Evolutionary conservation across 352 stramenopile genomes (phyloP).

Genomic region (Pythium apleroticum): DNA sequence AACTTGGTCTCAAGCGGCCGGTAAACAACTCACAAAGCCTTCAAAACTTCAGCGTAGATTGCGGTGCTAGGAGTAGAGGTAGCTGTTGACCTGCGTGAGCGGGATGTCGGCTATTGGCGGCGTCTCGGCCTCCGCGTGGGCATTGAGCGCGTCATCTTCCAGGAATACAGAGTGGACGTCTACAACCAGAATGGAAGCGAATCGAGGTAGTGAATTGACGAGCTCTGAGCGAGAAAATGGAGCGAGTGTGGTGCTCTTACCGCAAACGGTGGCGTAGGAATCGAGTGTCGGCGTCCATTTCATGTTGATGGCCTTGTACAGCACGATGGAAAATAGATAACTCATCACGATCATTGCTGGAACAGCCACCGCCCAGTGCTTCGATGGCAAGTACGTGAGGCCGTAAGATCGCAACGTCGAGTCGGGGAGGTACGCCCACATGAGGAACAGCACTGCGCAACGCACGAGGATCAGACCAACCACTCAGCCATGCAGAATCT

Average conservation of each 20-base stretch:
- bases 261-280: slow-evolving; percentile 80
- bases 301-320: slow-evolving; percentile 87
- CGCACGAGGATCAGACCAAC: neutral
- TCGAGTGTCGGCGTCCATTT: slow-evolving; percentile 61
- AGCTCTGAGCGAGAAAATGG: no score
- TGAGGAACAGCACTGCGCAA: slow-evolving; percentile 71
- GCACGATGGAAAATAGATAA: slow-evolving; percentile 77
- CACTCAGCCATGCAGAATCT: neutral
- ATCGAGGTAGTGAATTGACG: no score
- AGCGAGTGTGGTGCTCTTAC: slow-evolving; percentile 26
- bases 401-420: slow-evolving; percentile 71
- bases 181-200: neutral
- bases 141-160: slow-evolving; percentile 34
- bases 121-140: slow-evolving; percentile 56
- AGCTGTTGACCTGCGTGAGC: slow-evolving; percentile 66
- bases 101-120: slow-evolving; percentile 78
- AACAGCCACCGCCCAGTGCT: slow-evolving; percentile 89
- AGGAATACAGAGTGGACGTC: slow-evolving; percentile 71
- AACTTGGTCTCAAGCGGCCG: slow-evolving; percentile 9
- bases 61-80: slow-evolving; percentile 41
- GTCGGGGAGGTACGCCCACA: slow-evolving; percentile 89
- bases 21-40: neutral
- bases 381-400: slow-evolving; percentile 88
- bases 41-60: neutral
- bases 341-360: slow-evolving; percentile 81